Conservation (phyloP, 495 filamentous ascomycete species). For the Aspergillus ostianus region DNA sequence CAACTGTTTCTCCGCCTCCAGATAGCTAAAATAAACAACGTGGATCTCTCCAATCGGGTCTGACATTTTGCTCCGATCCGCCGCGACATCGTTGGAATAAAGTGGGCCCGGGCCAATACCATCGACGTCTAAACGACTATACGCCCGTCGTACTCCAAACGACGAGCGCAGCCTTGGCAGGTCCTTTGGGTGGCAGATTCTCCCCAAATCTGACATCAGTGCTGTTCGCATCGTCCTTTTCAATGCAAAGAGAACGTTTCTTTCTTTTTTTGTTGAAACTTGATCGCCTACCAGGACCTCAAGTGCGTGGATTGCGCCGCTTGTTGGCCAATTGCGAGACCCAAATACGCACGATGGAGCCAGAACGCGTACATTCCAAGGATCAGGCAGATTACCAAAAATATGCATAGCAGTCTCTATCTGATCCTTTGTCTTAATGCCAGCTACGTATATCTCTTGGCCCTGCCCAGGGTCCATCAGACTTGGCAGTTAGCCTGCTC, state of each 20-base stretch:
- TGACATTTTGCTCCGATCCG: no score
- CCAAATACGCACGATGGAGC: background rate
- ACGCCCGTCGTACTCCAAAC: slow-evolving; percentile 1
- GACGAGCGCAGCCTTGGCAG: background rate
- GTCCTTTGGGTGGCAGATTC: background rate
- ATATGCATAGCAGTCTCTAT: background rate
- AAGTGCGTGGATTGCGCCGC: background rate
- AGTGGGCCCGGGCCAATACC: background rate
- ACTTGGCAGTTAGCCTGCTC: background rate
- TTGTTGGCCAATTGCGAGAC: background rate
- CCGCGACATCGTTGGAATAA: no score
- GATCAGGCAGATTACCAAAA: background rate
- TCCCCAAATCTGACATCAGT: background rate
- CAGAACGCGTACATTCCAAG: background rate
- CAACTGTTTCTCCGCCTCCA: no score
- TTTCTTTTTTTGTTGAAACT: background rate
- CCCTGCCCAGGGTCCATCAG: background rate
- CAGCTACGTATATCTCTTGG: background rate
- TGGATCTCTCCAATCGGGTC: background rate
- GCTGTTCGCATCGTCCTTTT: background rate
- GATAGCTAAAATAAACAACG: background rate
- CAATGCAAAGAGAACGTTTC: background rate
- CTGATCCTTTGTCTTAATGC: background rate
- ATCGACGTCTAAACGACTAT: background rate
- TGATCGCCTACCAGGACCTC: background rate